Evolutionary conservation across 257 asterid species (phyloP).

Genomic region (Orobanche coerulescens): DNA sequence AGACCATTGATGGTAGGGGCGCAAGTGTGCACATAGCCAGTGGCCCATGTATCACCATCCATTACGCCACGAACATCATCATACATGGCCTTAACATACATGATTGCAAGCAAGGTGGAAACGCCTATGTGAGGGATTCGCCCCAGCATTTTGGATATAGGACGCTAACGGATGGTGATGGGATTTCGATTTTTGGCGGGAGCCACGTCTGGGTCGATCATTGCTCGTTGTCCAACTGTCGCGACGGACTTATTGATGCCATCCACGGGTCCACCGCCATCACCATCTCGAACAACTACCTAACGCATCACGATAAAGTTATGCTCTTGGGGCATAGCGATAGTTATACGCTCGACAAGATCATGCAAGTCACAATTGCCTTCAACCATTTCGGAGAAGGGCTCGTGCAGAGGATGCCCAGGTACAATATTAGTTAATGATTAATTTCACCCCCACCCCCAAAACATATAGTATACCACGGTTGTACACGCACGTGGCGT

Average conservation of each 20-base stretch:
- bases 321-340: conserved; percentile 60
- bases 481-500: too few species aligned
- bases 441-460: too few species aligned
- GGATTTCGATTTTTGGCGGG: conserved; percentile 56
- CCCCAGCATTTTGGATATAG: conserved; percentile 55
- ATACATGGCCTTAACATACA: conserved; percentile 53
- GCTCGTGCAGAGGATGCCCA: conserved; percentile 61
- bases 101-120: conserved; percentile 65
- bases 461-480: too few species aligned
- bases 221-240: conserved; percentile 50
- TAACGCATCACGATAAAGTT: conserved; percentile 56
- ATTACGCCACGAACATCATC: conserved; percentile 48
- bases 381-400: conserved; percentile 65
- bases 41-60: conserved; percentile 66
- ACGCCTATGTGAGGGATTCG: conserved; percentile 50
- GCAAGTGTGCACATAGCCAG: conserved; percentile 55
- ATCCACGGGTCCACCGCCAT: conserved; percentile 48
- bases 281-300: conserved; percentile 46
- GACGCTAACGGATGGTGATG: conserved; percentile 54
- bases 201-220: conserved; percentile 67
- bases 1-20: conserved; percentile 64
- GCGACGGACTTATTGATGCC: conserved; percentile 55
- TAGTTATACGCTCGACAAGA: conserved; percentile 32
- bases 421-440: not conserved
- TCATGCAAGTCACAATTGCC: conserved; percentile 60